Evolutionary conservation across 2,329 filamentous ascomycete genomes (phyloP).

Genomic region (Ceratocystis huliohia): DNA sequence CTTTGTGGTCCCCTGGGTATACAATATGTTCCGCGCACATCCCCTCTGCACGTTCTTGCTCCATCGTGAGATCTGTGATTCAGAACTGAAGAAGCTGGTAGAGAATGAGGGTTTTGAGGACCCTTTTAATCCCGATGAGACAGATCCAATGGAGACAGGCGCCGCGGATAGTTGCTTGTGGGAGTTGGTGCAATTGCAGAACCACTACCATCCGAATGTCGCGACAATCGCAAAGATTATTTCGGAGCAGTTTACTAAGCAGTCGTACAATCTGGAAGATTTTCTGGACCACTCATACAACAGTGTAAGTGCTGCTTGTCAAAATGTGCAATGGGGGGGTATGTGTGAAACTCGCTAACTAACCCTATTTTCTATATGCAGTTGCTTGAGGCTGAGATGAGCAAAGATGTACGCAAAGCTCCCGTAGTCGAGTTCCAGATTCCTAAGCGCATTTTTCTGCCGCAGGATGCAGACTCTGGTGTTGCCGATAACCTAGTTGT

Average conservation of each 20-base stretch:
- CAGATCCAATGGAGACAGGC: slow-evolving; percentile 69
- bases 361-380: slow-evolving; percentile 27
- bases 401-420: slow-evolving; percentile 69
- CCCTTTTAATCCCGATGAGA: slow-evolving; percentile 62
- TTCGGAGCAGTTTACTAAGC: slow-evolving; percentile 93
- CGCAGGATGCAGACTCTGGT: slow-evolving; percentile 36
- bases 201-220: slow-evolving; percentile 94
- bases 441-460: slow-evolving; percentile 64
- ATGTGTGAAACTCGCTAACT: slow-evolving; percentile 3
- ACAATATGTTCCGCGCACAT: slow-evolving; percentile 85
- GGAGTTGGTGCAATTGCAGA: slow-evolving; percentile 84
- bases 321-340: not conserved
- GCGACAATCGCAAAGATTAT: slow-evolving; percentile 88
- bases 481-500: slow-evolving; percentile 44
- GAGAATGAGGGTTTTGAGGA: slow-evolving; percentile 52
- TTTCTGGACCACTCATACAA: slow-evolving; percentile 91
- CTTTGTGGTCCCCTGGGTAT: slow-evolving; percentile 79
- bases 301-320: slow-evolving; percentile 42
- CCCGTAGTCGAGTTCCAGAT: slow-evolving; percentile 92
- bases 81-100: slow-evolving; percentile 44
- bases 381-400: slow-evolving; percentile 74
- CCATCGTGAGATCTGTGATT: slow-evolving; percentile 56
- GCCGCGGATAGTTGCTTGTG: slow-evolving; percentile 90
- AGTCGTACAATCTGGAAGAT: slow-evolving; percentile 88
- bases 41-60: slow-evolving; percentile 93